phyloP scores from a whole-genome alignment of 352 stramenopile species.

The Pythium scleroteichum region DNA sequence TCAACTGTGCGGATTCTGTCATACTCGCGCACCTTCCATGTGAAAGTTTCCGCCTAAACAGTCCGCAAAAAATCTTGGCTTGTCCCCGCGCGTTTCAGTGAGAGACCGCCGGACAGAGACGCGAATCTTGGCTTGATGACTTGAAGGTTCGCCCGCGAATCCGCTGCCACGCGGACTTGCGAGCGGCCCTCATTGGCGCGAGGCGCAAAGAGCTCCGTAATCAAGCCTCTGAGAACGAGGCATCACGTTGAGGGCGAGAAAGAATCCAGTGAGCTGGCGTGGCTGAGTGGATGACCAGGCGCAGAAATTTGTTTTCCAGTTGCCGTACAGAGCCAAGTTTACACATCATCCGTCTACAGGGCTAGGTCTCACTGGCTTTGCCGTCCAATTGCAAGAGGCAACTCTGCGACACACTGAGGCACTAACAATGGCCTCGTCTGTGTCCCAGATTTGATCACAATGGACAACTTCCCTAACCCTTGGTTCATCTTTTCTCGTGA shows the following conservation, averaged over 20 bases:
- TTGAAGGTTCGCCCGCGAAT: too few species aligned
- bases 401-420: slow-evolving; percentile 18
- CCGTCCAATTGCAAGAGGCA: slow-evolving; percentile 18
- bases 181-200: not conserved
- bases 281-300: slow-evolving; percentile 13
- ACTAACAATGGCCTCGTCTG: slow-evolving; percentile 17
- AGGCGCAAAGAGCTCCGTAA: slow-evolving; percentile 3
- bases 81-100: slow-evolving; percentile 23
- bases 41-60: slow-evolving; percentile 10
- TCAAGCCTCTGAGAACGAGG: slow-evolving; percentile 5
- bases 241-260: slow-evolving; percentile 14
- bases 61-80: slow-evolving; percentile 8
- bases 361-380: slow-evolving; percentile 5
- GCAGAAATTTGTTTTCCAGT: slow-evolving; percentile 15
- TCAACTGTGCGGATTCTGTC: slow-evolving; percentile 30
- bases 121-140: too few species aligned
- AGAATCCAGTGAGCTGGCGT: slow-evolving; percentile 18
- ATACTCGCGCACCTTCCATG: slow-evolving; percentile 24
- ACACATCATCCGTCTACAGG: slow-evolving; percentile 18
- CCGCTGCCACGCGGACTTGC: not conserved
- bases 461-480: slow-evolving; percentile 6
- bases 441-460: slow-evolving; percentile 1
- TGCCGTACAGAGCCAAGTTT: slow-evolving; percentile 14
- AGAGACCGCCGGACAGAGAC: slow-evolving; percentile 2
- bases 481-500: slow-evolving; percentile 1